Evolutionary conservation across 345 rosid genomes (phyloP).

Genomic region (Eucalyptus erythrocorys): DNA sequence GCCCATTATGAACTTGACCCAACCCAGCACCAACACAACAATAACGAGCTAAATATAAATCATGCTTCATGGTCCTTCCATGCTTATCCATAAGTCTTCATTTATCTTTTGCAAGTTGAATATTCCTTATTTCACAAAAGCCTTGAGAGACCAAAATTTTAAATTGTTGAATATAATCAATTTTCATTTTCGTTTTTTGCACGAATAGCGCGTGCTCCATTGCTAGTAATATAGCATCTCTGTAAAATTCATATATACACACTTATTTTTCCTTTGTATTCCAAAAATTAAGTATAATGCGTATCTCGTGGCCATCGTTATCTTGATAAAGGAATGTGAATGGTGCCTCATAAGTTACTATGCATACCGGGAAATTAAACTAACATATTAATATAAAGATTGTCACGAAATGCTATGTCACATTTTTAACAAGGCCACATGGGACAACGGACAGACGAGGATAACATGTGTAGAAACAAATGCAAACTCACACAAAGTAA

Average conservation of each 20-base stretch:
- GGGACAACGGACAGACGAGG: rapidly evolving
- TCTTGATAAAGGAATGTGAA: neutral
- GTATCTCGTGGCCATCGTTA: neutral
- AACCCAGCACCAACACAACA: neutral
- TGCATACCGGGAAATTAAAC: neutral
- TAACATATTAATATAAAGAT: neutral
- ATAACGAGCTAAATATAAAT: neutral
- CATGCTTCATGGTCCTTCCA: neutral
- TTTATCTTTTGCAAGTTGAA: neutral
- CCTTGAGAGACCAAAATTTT: neutral
- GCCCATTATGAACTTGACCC: neutral
- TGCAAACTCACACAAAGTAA: neutral
- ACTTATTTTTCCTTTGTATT: neutral
- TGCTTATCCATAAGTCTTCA: neutral
- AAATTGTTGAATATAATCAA: neutral
- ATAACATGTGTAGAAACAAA: neutral
- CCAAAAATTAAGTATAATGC: neutral
- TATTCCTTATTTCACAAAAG: neutral
- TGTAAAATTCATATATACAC: neutral
- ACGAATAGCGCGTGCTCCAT: neutral
- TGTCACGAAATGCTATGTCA: neutral
- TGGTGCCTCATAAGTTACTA: neutral
- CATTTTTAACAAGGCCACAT: neutral
- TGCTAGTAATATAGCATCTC: neutral
- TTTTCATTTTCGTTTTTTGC: neutral